Evolutionary conservation across 139 green algal species (phyloP).

Genomic region (Edaphochlamys debaryana): DNA sequence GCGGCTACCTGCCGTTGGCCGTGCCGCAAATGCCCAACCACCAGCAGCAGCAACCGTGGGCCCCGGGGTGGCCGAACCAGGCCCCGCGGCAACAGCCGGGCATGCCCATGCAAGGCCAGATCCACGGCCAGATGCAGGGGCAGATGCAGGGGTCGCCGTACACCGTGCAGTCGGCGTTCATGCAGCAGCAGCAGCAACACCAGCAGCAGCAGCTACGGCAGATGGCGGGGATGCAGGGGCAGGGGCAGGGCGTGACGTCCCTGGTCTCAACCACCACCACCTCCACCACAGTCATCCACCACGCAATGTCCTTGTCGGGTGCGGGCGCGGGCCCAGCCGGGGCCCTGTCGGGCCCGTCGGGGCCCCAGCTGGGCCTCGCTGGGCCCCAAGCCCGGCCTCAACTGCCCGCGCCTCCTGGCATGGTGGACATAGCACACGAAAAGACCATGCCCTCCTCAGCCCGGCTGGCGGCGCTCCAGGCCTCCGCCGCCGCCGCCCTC

Average conservation of each 20-base stretch:
- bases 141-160: not conserved
- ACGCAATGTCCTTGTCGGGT: not conserved
- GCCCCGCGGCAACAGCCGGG: too few relatives aligned
- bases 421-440: not conserved
- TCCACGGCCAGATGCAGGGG: not conserved
- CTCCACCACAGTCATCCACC: not conserved
- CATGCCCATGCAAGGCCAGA: too few relatives aligned
- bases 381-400: too few relatives aligned
- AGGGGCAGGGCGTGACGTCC: too few relatives aligned
- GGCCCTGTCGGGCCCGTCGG: too few relatives aligned
- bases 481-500: not conserved
- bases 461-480: not conserved
- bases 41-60: too few relatives aligned
- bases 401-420: not conserved
- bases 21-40: too few relatives aligned
- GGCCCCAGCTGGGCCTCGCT: too few relatives aligned
- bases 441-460: constrained; percentile 7
- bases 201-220: not conserved
- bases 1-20: too few relatives aligned
- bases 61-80: too few relatives aligned
- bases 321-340: not conserved
- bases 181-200: not conserved
- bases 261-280: not conserved
- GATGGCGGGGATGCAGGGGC: not conserved
- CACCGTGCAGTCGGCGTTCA: not conserved